Evolutionary conservation across 2,329 filamentous ascomycete species (phyloP).

Genomic region (Pseudocercospora cruenta): DNA sequence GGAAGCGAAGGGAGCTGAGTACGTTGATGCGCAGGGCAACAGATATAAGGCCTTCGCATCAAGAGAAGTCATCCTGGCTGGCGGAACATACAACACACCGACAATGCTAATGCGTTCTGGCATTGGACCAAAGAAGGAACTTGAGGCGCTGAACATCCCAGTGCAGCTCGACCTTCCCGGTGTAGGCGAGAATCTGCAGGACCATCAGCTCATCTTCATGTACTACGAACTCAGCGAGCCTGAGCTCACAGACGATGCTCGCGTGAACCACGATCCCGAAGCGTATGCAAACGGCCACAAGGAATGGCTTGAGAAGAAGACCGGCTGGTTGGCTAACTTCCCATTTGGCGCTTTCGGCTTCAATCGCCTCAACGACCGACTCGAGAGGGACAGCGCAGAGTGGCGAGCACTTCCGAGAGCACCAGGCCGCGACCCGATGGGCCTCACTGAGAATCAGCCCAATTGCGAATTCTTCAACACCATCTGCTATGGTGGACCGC

Average conservation of each 20-base stretch:
- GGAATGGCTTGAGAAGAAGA: constrained; percentile 62
- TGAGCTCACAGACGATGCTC: constrained; percentile 59
- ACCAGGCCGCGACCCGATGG: constrained; percentile 65
- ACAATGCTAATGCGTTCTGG: constrained; percentile 60
- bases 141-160: constrained; percentile 48
- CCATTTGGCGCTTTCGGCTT: constrained; percentile 67
- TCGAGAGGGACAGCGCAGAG: constrained; percentile 54
- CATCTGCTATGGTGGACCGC: constrained; percentile 64
- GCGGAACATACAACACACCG: constrained; percentile 57
- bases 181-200: constrained; percentile 52
- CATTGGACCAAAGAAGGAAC: constrained; percentile 52
- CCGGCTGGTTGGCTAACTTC: constrained; percentile 62
- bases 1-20: constrained; percentile 50
- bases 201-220: constrained; percentile 52
- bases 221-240: constrained; percentile 62
- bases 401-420: constrained; percentile 54
- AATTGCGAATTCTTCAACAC: constrained; percentile 67
- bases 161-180: constrained; percentile 54
- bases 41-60: constrained; percentile 41
- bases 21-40: constrained; percentile 45
- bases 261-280: constrained; percentile 58
- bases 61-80: constrained; percentile 41
- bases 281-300: constrained; percentile 56
- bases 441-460: constrained; percentile 59
- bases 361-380: constrained; percentile 63